These are phyloP conservation scores for Botrytis deweyae DNA, from an alignment of 2,329 filamentous ascomycete species.

Conservation along the genomic window DNA sequence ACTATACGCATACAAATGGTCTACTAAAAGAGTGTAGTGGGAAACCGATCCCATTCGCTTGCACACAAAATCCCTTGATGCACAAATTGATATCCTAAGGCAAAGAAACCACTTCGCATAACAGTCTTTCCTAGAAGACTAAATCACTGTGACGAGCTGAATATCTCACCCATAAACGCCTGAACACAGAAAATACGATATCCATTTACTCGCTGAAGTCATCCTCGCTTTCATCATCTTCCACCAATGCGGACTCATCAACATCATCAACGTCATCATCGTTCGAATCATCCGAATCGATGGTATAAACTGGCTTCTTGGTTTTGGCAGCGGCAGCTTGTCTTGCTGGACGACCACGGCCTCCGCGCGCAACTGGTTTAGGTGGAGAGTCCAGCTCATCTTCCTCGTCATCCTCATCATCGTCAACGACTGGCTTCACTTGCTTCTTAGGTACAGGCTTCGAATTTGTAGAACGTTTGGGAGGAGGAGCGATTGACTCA, in stretches of 20 bases:
- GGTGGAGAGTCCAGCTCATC: slow-evolving; percentile 29
- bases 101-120: not conserved
- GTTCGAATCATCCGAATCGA: slow-evolving; percentile 31
- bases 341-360: slow-evolving; percentile 21
- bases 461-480: slow-evolving; percentile 5
- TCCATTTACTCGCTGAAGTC: slow-evolving; percentile 35
- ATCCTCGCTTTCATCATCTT: slow-evolving; percentile 38
- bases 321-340: slow-evolving; percentile 11
- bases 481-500: slow-evolving; percentile 10
- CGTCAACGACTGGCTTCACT: slow-evolving; percentile 12
- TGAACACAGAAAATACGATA: not conserved
- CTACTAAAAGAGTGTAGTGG: not conserved
- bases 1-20: slow-evolving; percentile 2
- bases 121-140: slow-evolving; percentile 8
- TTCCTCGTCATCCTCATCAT: slow-evolving; percentile 35
- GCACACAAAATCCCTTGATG: not conserved
- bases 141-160: not conserved
- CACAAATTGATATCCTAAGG: slow-evolving; percentile 9
- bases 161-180: slow-evolving; percentile 6
- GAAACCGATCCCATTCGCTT: not conserved
- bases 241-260: slow-evolving; percentile 36
- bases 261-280: slow-evolving; percentile 43
- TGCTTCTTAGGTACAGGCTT: slow-evolving; percentile 23
- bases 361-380: slow-evolving; percentile 37
- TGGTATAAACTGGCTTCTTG: slow-evolving; percentile 18